A percentile compares a stretch with the other conserved stretches of the same genome.
phyloP scores from a whole-genome alignment of 2,329 filamentous ascomycete genomes.

The Nakataea oryzae region DNA sequence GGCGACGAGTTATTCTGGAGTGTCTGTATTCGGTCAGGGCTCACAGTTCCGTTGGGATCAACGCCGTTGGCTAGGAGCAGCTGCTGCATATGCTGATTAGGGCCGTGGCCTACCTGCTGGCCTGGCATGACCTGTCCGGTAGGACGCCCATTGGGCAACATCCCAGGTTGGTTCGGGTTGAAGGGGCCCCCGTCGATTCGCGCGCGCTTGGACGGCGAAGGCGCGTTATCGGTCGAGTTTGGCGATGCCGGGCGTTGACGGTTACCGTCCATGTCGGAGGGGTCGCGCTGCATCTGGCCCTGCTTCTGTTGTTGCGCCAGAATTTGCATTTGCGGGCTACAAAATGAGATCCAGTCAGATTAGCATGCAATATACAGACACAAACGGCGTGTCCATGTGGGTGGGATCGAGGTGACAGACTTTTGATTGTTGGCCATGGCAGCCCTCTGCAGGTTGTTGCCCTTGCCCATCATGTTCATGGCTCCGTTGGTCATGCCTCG shows the following conservation, averaged over 20 bases:
- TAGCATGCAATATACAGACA: slow-evolving; percentile 4
- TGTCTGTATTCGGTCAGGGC: slow-evolving; percentile 63
- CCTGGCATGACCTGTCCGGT: slow-evolving; percentile 58
- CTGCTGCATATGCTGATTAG: slow-evolving; percentile 44
- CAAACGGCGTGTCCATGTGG: background rate
- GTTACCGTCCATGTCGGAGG: slow-evolving; percentile 77
- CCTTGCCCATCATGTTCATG: slow-evolving; percentile 48
- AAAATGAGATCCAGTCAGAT: slow-evolving; percentile 9
- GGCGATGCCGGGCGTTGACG: slow-evolving; percentile 75
- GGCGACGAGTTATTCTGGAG: slow-evolving; percentile 41
- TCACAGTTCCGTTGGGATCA: slow-evolving; percentile 57
- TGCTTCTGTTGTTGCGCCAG: slow-evolving; percentile 58
- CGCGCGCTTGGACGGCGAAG: slow-evolving; percentile 83
- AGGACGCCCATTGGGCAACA: slow-evolving; percentile 67
- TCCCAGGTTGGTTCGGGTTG: slow-evolving; percentile 58
- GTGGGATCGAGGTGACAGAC: slow-evolving; percentile 32
- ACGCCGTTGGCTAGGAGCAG: slow-evolving; percentile 61
- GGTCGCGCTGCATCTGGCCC: slow-evolving; percentile 75
- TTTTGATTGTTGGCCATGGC: slow-evolving; percentile 72
- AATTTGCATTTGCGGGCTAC: slow-evolving; percentile 61
- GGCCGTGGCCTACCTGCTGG: slow-evolving; percentile 51
- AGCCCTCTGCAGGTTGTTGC: slow-evolving; percentile 57
- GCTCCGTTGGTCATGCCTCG: slow-evolving; percentile 52
- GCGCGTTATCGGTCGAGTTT: slow-evolving; percentile 73
- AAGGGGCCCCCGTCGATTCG: slow-evolving; percentile 68